Base-by-base conservation (phyloP, 2,329 filamentous ascomycete genomes). In the Penicillium sp. region DNA sequence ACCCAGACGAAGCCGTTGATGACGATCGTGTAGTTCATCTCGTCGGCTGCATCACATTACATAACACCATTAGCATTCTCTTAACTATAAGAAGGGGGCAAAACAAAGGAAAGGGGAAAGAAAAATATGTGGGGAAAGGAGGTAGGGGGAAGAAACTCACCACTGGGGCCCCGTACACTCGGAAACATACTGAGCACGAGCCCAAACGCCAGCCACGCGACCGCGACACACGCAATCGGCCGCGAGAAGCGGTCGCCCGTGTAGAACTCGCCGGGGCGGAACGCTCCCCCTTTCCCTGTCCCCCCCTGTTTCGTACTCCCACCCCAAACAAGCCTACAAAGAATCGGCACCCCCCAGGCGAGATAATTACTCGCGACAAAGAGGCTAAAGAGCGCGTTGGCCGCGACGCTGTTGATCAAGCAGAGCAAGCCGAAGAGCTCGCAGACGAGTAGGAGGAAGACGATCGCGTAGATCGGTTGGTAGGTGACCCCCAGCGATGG, bases 11-110 rank as follows among this genome's bases (percentile, higher is more conserved):
- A 81, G 38, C 79, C 79, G 64, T 88, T 88, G 62, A 89, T 85
- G 1, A 88, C 86, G 2, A 88, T 81, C 0, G 86, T 88, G 69
- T 88, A 89, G 67, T 89, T 89, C 86, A 89, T 88, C 17, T 74
- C 74, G 46, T 81, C 64, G 0, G 80, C 78, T 79, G 54, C n/a
- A 53, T 21, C 21, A 21, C 21, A 15, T 48, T 7, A 11, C 44
- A 21, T 21, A 6, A 5, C 3, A 48, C 21, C 0, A 13, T 66
- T 51, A 63, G 59, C n/a, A 38, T 11, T 13, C 35, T 21, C 21
- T 21, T 21, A 1, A 21, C 35, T 6, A 15, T 5, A 9, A 41
- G 35, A 15, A 2, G 11, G 11, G 44, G 31, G 7, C 1, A 52
- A 8, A 47, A n/a, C n/a, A 47, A 47, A 23, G 17, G 9, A 47